phyloP scores from a whole-genome alignment of 352 stramenopile species.

The Phytophthora sojae region DNA sequence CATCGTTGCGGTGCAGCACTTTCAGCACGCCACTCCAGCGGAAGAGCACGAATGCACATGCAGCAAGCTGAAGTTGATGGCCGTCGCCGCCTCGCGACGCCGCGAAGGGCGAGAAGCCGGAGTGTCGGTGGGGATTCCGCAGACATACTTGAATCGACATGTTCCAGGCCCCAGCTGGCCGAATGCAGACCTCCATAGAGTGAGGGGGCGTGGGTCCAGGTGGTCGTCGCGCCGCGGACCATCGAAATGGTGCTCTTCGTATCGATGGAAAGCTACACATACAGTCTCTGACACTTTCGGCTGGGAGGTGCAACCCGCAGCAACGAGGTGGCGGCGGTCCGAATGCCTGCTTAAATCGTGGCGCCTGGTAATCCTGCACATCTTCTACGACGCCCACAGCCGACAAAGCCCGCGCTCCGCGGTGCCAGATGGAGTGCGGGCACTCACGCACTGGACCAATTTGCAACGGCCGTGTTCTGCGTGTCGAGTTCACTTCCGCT shows the following conservation, averaged over 20 bases:
- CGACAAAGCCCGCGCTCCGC: slow-evolving; percentile 15
- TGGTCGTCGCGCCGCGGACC: slow-evolving; percentile 6
- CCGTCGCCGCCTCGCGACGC: slow-evolving; percentile 3
- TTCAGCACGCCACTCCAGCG: not conserved
- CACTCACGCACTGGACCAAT: slow-evolving; percentile 26
- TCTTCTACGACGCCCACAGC: slow-evolving; percentile 37
- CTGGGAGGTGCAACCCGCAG: slow-evolving; percentile 5
- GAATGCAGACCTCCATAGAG: slow-evolving; percentile 28
- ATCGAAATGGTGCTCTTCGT: slow-evolving; percentile 6
- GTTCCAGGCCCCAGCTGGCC: slow-evolving; percentile 3
- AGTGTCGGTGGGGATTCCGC: slow-evolving; percentile 4
- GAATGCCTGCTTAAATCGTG: slow-evolving; percentile 17
- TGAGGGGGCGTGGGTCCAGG: slow-evolving; percentile 1
- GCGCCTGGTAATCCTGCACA: slow-evolving; percentile 31
- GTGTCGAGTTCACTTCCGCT: slow-evolving; percentile 25
- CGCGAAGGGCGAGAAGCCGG: slow-evolving; percentile 14
- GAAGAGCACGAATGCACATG: no score
- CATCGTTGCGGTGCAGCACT: not conserved
- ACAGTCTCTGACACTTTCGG: slow-evolving; percentile 19
- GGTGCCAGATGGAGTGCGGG: slow-evolving; percentile 21
- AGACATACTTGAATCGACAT: not conserved
- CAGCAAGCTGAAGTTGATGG: slow-evolving; percentile 21
- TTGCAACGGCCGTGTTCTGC: slow-evolving; percentile 3
- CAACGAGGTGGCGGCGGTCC: slow-evolving; percentile 21
- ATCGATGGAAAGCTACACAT: not conserved